These are phyloP conservation scores for Fusarium sp. DNA, from an alignment of 2,329 filamentous ascomycete species.

Conservation along the genomic window DNA sequence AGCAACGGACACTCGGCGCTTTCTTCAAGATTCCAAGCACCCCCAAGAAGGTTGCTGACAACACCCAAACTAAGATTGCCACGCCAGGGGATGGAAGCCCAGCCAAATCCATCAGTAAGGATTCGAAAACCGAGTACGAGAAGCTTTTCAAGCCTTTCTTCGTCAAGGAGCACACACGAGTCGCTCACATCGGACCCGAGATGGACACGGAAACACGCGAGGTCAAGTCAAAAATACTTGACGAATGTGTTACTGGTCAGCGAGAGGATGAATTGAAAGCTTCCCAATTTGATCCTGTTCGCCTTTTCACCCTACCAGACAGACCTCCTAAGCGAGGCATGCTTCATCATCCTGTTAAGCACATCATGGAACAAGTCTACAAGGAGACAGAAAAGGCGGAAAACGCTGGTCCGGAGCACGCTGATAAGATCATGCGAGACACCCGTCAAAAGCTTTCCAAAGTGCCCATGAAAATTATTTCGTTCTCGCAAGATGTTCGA, in stretches of 20 bases:
- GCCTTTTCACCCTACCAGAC: slow-evolving; percentile 61
- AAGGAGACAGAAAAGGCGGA: slow-evolving; percentile 59
- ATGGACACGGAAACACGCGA: slow-evolving; percentile 69
- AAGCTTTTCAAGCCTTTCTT: slow-evolving; percentile 86
- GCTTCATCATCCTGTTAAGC: slow-evolving; percentile 66
- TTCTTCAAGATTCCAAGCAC: slow-evolving; percentile 60
- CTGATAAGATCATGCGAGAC: slow-evolving; percentile 50
- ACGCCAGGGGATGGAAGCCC: slow-evolving; percentile 49
- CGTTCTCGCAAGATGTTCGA: slow-evolving; percentile 74
- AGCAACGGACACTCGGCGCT: slow-evolving; percentile 60
- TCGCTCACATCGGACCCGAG: slow-evolving; percentile 72
- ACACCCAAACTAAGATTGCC: slow-evolving; percentile 46
- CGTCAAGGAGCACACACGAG: slow-evolving; percentile 76
- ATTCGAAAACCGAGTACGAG: slow-evolving; percentile 68
- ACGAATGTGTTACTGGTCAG: slow-evolving; percentile 63
- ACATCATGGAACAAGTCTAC: slow-evolving; percentile 70
- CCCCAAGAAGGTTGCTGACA: slow-evolving; percentile 58
- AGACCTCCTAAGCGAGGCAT: slow-evolving; percentile 60
- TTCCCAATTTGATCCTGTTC: slow-evolving; percentile 58
- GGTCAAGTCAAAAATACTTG: slow-evolving; percentile 64
- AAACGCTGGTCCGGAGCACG: slow-evolving; percentile 52
- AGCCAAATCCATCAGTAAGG: slow-evolving; percentile 27
- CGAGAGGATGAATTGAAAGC: slow-evolving; percentile 57
- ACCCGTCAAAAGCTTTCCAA: slow-evolving; percentile 59
- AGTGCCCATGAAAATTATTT: slow-evolving; percentile 73